These are phyloP conservation scores for Aquilaria yunnanensis DNA, from an alignment of 345 rosid species.

Conservation along the genomic window DNA sequence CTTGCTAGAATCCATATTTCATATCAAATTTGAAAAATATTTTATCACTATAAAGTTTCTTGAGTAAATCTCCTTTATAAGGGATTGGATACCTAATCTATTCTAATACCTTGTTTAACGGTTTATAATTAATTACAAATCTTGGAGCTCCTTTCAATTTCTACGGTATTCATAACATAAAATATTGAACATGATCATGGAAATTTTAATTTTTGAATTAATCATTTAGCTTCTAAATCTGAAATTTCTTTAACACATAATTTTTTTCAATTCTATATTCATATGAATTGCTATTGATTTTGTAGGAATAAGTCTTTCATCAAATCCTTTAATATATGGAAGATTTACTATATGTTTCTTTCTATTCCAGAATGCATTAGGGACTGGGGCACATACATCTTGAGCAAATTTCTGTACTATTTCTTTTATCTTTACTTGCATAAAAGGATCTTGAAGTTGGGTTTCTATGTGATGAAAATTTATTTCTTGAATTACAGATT, in stretches of 20 bases:
- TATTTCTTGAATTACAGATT: too few relatives aligned
- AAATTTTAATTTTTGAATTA: background rate
- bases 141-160: background rate
- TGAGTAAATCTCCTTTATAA: background rate
- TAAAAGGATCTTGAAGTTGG: too few relatives aligned
- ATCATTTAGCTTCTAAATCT: background rate
- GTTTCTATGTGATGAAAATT: too few relatives aligned
- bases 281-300: background rate
- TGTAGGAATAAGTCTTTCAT: background rate
- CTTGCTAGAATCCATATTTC: background rate
- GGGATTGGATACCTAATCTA: background rate
- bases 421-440: too few relatives aligned
- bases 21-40: background rate
- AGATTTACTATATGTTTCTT: background rate
- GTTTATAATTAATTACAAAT: constrained; percentile 1
- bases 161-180: background rate
- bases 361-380: too few relatives aligned
- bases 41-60: background rate
- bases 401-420: too few relatives aligned
- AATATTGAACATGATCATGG: background rate
- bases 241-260: background rate
- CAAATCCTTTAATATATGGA: background rate
- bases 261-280: background rate
- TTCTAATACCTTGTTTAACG: background rate
- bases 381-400: too few relatives aligned